Percentiles rank a stretch among this genome's conserved stretches.
These are phyloP conservation scores for Didymella keratinophila DNA, from an alignment of 2,329 filamentous ascomycete species.

Conservation along the genomic window DNA sequence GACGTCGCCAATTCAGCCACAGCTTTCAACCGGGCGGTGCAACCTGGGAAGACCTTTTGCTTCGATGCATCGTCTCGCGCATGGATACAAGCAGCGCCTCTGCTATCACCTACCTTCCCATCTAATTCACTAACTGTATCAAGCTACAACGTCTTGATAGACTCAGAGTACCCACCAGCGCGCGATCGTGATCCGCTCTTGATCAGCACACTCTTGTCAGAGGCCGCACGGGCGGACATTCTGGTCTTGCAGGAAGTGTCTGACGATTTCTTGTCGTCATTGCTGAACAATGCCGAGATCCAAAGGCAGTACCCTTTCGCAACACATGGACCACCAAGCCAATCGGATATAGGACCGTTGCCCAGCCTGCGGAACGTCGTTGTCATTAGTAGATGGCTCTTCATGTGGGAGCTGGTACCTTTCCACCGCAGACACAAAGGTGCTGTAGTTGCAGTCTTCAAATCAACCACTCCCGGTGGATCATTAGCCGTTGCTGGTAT, in stretches of 20 bases:
- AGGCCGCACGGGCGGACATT: conserved; percentile 48
- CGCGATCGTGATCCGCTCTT: conserved; percentile 50
- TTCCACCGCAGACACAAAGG: conserved; percentile 66
- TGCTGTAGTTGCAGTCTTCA: conserved; percentile 60
- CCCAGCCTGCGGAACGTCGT: conserved; percentile 68
- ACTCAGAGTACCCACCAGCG: conserved; percentile 49
- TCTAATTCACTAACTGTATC: conserved; percentile 43
- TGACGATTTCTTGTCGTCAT: conserved; percentile 66
- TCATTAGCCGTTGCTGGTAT: conserved; percentile 64
- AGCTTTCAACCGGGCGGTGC: conserved; percentile 25
- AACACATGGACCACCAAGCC: conserved; percentile 65
- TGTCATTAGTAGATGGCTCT: conserved; percentile 64
- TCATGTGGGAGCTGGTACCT: conserved; percentile 64
- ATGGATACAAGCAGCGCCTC: conserved; percentile 32
- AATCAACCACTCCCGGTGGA: conserved; percentile 42
- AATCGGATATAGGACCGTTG: conserved; percentile 62
- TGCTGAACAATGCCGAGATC: conserved; percentile 60
- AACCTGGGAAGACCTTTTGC: conserved; percentile 42
- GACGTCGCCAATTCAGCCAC: neutral
- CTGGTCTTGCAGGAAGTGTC: conserved; percentile 69
- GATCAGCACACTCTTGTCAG: conserved; percentile 45
- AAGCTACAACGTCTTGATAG: conserved; percentile 56
- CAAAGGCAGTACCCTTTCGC: conserved; percentile 61
- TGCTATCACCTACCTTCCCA: conserved; percentile 1
- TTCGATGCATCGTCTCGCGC: conserved; percentile 32